phyloP scores from a whole-genome alignment of 1,284 basidiomycete genomes.

The Malassezia arunalokei region DNA sequence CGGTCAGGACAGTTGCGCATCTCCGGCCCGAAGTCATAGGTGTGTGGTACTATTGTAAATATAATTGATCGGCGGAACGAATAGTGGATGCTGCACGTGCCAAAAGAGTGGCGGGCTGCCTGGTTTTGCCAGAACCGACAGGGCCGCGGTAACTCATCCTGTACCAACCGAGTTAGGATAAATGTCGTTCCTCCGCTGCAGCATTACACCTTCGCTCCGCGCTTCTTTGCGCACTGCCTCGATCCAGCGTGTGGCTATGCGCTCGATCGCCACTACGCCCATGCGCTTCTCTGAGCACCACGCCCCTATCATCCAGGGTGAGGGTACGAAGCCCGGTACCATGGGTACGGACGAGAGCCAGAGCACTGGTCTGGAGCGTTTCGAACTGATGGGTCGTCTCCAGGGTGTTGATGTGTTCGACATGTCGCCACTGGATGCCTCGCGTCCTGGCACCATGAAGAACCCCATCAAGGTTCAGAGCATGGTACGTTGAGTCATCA shows the following conservation, averaged over 20 bases:
- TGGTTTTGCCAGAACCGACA: too few relatives aligned
- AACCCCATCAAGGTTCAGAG: conserved; percentile 80
- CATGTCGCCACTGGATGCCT: conserved; percentile 69
- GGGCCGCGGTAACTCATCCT: not conserved
- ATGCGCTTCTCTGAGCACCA: conserved; percentile 22
- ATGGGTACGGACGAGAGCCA: conserved; percentile 76
- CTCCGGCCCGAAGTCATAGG: too few relatives aligned
- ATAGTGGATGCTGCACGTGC: too few relatives aligned
- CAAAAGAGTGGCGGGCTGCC: too few relatives aligned
- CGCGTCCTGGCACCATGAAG: conserved; percentile 71
- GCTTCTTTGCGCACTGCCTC: conserved; percentile 4
- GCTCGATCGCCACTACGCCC: conserved; percentile 27
- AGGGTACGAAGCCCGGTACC: conserved; percentile 61
- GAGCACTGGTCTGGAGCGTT: conserved; percentile 89
- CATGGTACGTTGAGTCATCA: conserved; percentile 54
- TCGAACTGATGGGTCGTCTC: conserved; percentile 76
- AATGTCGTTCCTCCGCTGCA: conserved; percentile 13
- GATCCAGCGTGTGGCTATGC: conserved; percentile 18
- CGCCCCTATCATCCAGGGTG: conserved; percentile 61
- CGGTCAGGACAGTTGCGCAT: too few relatives aligned
- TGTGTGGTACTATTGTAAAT: too few relatives aligned
- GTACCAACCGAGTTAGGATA: conserved; percentile 9
- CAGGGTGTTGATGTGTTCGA: conserved; percentile 86
- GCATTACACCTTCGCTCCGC: conserved; percentile 5
- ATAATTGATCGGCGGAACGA: too few relatives aligned